Evolutionary conservation across 1,284 basidiomycete genomes (phyloP).

Genomic region (Trichosporon sp.): DNA sequence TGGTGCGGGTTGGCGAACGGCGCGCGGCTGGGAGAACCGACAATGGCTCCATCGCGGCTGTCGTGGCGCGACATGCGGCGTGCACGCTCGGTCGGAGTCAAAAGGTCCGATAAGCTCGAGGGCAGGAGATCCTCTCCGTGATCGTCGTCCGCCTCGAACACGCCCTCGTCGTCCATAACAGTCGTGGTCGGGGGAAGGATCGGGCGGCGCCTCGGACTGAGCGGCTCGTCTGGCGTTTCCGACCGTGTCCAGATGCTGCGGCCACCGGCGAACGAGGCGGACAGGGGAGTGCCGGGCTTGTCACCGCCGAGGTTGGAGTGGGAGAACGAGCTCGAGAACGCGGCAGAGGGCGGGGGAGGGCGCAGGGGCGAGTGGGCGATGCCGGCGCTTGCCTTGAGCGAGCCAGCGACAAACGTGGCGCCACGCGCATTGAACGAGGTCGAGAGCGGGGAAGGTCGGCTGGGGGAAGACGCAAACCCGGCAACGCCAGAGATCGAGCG

Average conservation of each 20-base stretch:
- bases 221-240: constrained; percentile 45
- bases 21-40: constrained; percentile 37
- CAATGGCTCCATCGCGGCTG: constrained; percentile 43
- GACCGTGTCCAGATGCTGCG: constrained; percentile 52
- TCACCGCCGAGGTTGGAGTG: constrained; percentile 36
- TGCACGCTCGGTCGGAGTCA: constrained; percentile 79
- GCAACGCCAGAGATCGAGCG: constrained; percentile 34
- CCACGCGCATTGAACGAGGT: constrained; percentile 44
- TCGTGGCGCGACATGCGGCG: constrained; percentile 69
- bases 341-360: constrained; percentile 42
- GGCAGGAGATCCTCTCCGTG: constrained; percentile 85
- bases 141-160: constrained; percentile 57
- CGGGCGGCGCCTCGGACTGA: constrained; percentile 44
- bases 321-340: constrained; percentile 49
- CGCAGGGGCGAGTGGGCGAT: constrained; percentile 43
- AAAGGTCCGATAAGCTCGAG: constrained; percentile 77
- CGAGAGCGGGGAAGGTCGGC: constrained; percentile 49
- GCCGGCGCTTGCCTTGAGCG: constrained; percentile 43
- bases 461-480: constrained; percentile 48
- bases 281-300: constrained; percentile 39
- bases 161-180: constrained; percentile 37
- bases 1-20: constrained; percentile 36
- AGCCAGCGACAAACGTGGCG: constrained; percentile 44
- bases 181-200: constrained; percentile 25
- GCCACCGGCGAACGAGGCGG: constrained; percentile 50